phyloP scores from a whole-genome alignment of 257 asterid genomes.

The Plantago elongata region DNA sequence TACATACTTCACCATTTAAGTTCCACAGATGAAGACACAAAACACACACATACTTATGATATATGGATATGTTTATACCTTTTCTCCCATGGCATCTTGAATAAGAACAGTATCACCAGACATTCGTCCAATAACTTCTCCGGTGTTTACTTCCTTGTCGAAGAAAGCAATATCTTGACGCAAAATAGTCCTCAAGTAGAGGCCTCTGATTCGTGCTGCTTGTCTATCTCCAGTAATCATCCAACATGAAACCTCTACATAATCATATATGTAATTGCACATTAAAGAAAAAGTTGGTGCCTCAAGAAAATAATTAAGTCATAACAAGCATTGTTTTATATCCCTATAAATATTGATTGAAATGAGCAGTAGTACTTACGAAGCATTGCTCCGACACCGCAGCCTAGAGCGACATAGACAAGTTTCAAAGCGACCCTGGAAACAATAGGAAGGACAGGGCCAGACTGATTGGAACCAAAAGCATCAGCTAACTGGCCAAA shows the following conservation, averaged over 20 bases:
- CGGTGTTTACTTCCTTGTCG: slow-evolving; percentile 13
- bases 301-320: too few relatives aligned
- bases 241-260: slow-evolving; percentile 6
- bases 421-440: slow-evolving; percentile 10
- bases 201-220: slow-evolving; percentile 15
- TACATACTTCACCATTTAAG: too few relatives aligned
- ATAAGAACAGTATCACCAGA: slow-evolving; percentile 14
- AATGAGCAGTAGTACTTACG: slow-evolving; percentile 5
- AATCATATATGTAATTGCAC: too few relatives aligned
- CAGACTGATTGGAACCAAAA: slow-evolving; percentile 2
- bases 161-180: slow-evolving; percentile 13
- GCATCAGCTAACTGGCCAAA: slow-evolving; percentile 12
- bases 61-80: not conserved
- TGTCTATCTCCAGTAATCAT: slow-evolving; percentile 13
- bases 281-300: too few relatives aligned
- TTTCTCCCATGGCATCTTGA: slow-evolving; percentile 19
- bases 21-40: not conserved
- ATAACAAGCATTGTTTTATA: too few relatives aligned
- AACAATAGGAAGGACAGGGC: not conserved
- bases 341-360: not conserved
- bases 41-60: not conserved
- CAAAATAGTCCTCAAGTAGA: slow-evolving; percentile 8
- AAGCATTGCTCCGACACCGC: slow-evolving; percentile 7
- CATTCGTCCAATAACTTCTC: slow-evolving; percentile 16
- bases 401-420: slow-evolving; percentile 13